A percentile compares a stretch with the other conserved stretches of the same genome.
Evolutionary conservation across 192 early-diverging fungal species (phyloP).

Genomic region (Podila verticillata): DNA sequence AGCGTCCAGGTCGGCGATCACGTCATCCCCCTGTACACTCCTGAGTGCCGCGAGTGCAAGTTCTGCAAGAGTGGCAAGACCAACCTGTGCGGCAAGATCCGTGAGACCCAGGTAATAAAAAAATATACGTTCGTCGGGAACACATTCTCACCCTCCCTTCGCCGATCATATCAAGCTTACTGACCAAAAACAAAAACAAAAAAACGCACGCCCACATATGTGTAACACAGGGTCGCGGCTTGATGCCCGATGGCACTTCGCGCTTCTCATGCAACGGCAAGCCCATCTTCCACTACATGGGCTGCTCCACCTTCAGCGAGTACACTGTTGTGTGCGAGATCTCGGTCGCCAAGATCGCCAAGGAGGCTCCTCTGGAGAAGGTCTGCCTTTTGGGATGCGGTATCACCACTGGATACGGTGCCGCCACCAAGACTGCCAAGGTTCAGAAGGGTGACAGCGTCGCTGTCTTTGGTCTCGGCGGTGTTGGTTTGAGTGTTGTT

Average conservation of each 20-base stretch:
- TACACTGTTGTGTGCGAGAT: constrained; percentile 95
- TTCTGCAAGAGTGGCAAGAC: constrained; percentile 98
- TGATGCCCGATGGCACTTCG: constrained; percentile 95
- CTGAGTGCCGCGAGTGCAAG: constrained; percentile 94
- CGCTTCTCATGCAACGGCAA: constrained; percentile 94
- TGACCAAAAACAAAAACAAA: too few species aligned
- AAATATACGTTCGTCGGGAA: background rate
- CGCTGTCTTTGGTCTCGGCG: constrained; percentile 96
- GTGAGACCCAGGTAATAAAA: constrained; percentile 80
- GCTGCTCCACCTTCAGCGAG: constrained; percentile 96
- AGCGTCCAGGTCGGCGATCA: constrained; percentile 92
- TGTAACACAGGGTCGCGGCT: constrained; percentile 72
- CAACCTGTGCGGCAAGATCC: constrained; percentile 92
- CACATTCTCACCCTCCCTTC: background rate
- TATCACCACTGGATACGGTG: constrained; percentile 95
- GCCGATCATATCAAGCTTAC: background rate
- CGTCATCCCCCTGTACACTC: constrained; percentile 93
- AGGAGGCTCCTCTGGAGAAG: constrained; percentile 82
- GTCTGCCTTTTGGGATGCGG: constrained; percentile 96
- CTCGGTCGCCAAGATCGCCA: constrained; percentile 88
- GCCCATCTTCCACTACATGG: constrained; percentile 94
- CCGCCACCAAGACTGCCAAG: constrained; percentile 93
- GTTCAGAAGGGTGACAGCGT: constrained; percentile 79
- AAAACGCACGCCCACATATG: too few species aligned
- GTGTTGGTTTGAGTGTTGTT: constrained; percentile 90